Conservation (phyloP, 495 filamentous ascomycete species). For the Parathielavia hyrcaniae region DNA sequence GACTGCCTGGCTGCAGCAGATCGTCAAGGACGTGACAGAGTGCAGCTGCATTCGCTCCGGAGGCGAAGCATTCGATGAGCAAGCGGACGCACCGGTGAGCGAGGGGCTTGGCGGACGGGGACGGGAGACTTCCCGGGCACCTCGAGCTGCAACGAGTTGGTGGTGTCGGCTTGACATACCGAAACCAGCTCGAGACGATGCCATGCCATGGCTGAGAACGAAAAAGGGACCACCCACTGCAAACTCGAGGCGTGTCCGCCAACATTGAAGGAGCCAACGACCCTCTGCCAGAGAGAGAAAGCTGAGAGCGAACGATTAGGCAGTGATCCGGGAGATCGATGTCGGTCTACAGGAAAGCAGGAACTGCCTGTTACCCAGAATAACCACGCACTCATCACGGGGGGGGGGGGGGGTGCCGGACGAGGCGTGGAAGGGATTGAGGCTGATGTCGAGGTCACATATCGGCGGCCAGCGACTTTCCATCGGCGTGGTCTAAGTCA, state of each 20-base stretch:
- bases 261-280: not conserved
- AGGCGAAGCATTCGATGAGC: slow-evolving; percentile 5
- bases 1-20: not conserved
- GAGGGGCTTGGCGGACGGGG: slow-evolving; percentile 4
- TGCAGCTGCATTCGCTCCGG: slow-evolving; percentile 7
- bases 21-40: slow-evolving; percentile 4
- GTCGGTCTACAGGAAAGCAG: not conserved
- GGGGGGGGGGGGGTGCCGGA: too few relatives aligned
- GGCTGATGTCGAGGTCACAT: not conserved
- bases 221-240: not conserved
- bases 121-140: not conserved
- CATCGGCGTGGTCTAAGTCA: not conserved
- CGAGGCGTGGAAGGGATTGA: not conserved
- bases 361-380: not conserved
- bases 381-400: not conserved
- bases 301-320: not conserved
- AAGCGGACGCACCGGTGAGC: not conserved
- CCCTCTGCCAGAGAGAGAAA: not conserved
- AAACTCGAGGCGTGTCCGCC: not conserved
- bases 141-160: slow-evolving; percentile 4
- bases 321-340: too few relatives aligned
- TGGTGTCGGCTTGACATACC: not conserved
- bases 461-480: not conserved
- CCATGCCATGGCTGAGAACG: not conserved
- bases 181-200: not conserved